phyloP scores from a whole-genome alignment of 2,329 filamentous ascomycete genomes.

The Celoporthe dispersa region DNA sequence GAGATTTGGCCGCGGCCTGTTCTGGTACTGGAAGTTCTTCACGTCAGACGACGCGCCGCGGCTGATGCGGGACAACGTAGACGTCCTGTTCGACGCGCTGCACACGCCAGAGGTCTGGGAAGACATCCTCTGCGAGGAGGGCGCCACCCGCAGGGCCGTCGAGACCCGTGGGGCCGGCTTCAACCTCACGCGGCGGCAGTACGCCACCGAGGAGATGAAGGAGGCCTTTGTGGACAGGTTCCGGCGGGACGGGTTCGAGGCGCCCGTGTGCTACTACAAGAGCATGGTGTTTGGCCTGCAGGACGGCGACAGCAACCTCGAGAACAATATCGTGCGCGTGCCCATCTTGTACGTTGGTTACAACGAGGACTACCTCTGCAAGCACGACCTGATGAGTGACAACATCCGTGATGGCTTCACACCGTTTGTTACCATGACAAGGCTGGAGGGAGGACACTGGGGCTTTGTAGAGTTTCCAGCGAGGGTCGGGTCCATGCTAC shows the following conservation, averaged over 20 bases:
- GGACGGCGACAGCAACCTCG: constrained; percentile 32
- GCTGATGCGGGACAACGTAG: constrained; percentile 44
- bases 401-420: constrained; percentile 34
- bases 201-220: constrained; percentile 35
- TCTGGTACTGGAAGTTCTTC: constrained; percentile 53
- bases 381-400: constrained; percentile 34
- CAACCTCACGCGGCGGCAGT: constrained; percentile 34
- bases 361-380: not conserved
- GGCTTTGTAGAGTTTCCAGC: constrained; percentile 37
- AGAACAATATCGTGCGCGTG: constrained; percentile 32
- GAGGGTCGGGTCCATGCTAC: constrained; percentile 32
- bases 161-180: constrained; percentile 32
- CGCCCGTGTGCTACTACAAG: constrained; percentile 38
- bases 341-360: constrained; percentile 37
- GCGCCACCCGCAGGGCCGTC: constrained; percentile 40
- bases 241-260: constrained; percentile 36
- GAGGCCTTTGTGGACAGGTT: constrained; percentile 36
- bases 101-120: constrained; percentile 41
- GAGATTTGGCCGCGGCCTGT: constrained; percentile 42
- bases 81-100: constrained; percentile 41
- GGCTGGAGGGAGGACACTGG: constrained; percentile 39
- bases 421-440: constrained; percentile 34
- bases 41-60: constrained; percentile 42
- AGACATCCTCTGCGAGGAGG: constrained; percentile 42
- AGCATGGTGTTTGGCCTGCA: constrained; percentile 32